Base-by-base conservation (phyloP, 441 rosid genomes). In the Pelargonium cotyledonis region DNA sequence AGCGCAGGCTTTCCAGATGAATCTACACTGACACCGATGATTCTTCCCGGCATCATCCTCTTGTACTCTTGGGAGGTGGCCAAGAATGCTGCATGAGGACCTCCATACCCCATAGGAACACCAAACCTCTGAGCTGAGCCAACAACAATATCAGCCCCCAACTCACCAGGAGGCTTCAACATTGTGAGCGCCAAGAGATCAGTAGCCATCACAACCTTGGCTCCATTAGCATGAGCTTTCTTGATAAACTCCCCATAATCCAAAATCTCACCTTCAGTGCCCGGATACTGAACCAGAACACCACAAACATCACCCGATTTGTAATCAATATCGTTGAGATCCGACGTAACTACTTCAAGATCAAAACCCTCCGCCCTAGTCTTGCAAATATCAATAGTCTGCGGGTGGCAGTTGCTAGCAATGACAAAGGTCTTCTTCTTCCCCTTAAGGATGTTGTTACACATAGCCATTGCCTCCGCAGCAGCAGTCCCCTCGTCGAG, bases 391-490 rank as follows among this genome's bases (percentile, higher is more conserved):
- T 95, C 97, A 69, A 91, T 91, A 11, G 99, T 95, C 74, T 91
- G 97, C 7, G 95, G 95, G 69, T 95, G 97, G 66, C 97, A 91
- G 73, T 89, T 95, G 70, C 67, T 87, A 23, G 96, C 91, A 72
- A 95, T 90, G 57, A 91, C 61, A 73, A 90, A 95, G 21, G 97
- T 91, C 81, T 89, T 95, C 86, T 89, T 95, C 85, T 91, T 95
- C 58, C 95, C 91, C 81, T 90, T 95, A 4, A 65, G 82, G 19
- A 95, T 91, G 66, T 88, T 87, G 78, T 95, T 90, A 80, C 99
- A 95, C 99, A 90, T 91, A 0, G 99, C 94, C 99, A 90, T 91
- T 4, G 99, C 99, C 84, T 95, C 99, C 0, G 99, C 99, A 4
- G 97, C 97, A 0, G 97, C 97, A 0, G 99, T 90, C 6, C 97